These are phyloP conservation scores for Alternaria triticimaculans DNA, from an alignment of 2,329 filamentous ascomycete species.

Conservation along the genomic window DNA sequence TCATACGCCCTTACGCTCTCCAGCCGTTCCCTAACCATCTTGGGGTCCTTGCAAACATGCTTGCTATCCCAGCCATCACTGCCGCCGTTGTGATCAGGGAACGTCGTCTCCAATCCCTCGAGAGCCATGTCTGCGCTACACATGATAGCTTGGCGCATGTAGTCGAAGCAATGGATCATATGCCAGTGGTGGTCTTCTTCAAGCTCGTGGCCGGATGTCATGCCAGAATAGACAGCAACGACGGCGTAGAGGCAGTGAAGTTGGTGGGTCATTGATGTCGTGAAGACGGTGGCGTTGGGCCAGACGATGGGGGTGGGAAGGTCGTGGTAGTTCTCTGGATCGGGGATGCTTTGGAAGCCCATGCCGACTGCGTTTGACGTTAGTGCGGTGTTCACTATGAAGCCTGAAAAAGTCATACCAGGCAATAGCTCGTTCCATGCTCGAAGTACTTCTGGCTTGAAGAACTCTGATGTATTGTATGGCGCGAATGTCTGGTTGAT, in stretches of 20 bases:
- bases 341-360: slow-evolving; percentile 42
- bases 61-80: slow-evolving; percentile 48
- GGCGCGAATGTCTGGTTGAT: slow-evolving; percentile 46
- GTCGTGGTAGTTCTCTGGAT: slow-evolving; percentile 39
- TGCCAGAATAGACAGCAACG: slow-evolving; percentile 39
- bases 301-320: slow-evolving; percentile 43
- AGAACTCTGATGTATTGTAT: slow-evolving; percentile 47
- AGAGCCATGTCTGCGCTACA: slow-evolving; percentile 42
- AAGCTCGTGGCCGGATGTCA: slow-evolving; percentile 31
- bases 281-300: slow-evolving; percentile 44
- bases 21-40: slow-evolving; percentile 23
- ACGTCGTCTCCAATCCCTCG: slow-evolving; percentile 44
- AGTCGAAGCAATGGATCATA: slow-evolving; percentile 49
- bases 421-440: slow-evolving; percentile 45
- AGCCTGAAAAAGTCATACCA: slow-evolving; percentile 5
- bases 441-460: slow-evolving; percentile 38
- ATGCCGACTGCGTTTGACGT: slow-evolving; percentile 31
- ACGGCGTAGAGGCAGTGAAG: slow-evolving; percentile 45
- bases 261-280: slow-evolving; percentile 45
- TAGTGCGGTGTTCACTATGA: not conserved
- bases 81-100: slow-evolving; percentile 45
- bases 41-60: slow-evolving; percentile 34
- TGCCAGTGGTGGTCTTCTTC: slow-evolving; percentile 48
- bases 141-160: slow-evolving; percentile 45
- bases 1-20: slow-evolving; percentile 43